These are phyloP conservation scores for Vigna trinervia DNA, from an alignment of 306 rosid species.

Conservation along the genomic window DNA sequence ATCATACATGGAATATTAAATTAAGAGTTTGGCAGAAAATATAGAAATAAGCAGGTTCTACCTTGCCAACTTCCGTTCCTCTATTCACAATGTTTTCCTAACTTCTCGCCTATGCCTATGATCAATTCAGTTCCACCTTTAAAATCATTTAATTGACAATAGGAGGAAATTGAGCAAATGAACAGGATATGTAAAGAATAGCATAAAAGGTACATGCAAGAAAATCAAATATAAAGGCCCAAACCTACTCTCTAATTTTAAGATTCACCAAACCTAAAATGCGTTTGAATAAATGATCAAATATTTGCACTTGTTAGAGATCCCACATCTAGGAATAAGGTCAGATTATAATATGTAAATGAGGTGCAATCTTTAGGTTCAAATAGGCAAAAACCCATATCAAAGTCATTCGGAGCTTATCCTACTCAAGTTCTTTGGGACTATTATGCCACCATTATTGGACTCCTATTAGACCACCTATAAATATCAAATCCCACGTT, in stretches of 20 bases:
- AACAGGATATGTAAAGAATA: constrained; percentile 6
- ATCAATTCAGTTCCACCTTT: not conserved
- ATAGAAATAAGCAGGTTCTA: constrained; percentile 15
- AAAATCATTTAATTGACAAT: not conserved
- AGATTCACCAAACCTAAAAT: not conserved
- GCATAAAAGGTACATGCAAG: not conserved
- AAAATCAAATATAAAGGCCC: constrained; percentile 10
- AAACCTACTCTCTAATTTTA: constrained; percentile 4
- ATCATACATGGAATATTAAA: not conserved
- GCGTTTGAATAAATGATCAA: constrained; percentile 9
- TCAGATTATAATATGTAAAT: no score
- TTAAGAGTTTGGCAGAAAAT: constrained; percentile 1
- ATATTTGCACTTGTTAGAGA: not conserved
- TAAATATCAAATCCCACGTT: no score
- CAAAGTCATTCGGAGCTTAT: no score
- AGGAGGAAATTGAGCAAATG: not conserved
- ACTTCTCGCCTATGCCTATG: constrained; percentile 6
- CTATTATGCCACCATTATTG: no score
- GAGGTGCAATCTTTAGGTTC: no score
- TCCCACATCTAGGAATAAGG: no score
- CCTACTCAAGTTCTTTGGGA: no score
- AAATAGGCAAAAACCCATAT: no score
- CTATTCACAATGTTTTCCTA: constrained; percentile 1
- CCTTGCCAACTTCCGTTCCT: not conserved
- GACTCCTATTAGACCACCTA: no score